Conservation (phyloP, 495 filamentous ascomycete genomes). For the Physcia stellaris region DNA sequence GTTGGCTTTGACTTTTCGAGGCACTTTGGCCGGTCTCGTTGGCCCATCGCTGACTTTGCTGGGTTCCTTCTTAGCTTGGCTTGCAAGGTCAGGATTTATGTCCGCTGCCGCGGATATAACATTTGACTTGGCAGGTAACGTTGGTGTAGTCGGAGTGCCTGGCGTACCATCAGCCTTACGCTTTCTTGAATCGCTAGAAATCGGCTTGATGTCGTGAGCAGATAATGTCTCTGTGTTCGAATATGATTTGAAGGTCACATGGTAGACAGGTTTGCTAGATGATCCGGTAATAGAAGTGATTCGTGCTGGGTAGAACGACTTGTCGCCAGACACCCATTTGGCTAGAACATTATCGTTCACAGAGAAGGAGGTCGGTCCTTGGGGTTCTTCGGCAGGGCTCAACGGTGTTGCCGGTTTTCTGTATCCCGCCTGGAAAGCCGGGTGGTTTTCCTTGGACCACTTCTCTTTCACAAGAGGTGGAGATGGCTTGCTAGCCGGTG, state of each 20-base stretch:
- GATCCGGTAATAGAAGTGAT: constrained; percentile 92
- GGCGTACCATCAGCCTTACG: constrained; percentile 79
- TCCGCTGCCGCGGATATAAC: constrained; percentile 83
- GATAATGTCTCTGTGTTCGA: constrained; percentile 73
- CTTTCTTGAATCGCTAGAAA: constrained; percentile 59
- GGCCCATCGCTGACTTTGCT: constrained; percentile 56
- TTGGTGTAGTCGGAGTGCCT: constrained; percentile 33
- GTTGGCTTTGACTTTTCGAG: constrained; percentile 77
- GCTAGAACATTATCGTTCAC: constrained; percentile 87
- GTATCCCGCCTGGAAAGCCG: constrained; percentile 45
- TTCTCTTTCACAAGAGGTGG: constrained; percentile 42
- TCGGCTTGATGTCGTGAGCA: constrained; percentile 70
- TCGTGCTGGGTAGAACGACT: constrained; percentile 79
- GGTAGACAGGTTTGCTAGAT: constrained; percentile 73
- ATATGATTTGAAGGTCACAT: constrained; percentile 88
- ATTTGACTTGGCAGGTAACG: constrained; percentile 36
- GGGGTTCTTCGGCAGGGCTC: constrained; percentile 31
- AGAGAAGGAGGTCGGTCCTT: constrained; percentile 45
- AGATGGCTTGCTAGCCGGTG: constrained; percentile 29
- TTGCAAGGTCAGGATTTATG: constrained; percentile 67
- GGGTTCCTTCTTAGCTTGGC: constrained; percentile 52
- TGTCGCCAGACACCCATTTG: constrained; percentile 81
- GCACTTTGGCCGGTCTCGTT: constrained; percentile 46
- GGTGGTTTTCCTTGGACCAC: constrained; percentile 63
- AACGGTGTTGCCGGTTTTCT: constrained; percentile 26